Conservation (phyloP, 225 moss, liverwort and hornwort species). For the Bryoerythrophyllum caledonicum region DNA sequence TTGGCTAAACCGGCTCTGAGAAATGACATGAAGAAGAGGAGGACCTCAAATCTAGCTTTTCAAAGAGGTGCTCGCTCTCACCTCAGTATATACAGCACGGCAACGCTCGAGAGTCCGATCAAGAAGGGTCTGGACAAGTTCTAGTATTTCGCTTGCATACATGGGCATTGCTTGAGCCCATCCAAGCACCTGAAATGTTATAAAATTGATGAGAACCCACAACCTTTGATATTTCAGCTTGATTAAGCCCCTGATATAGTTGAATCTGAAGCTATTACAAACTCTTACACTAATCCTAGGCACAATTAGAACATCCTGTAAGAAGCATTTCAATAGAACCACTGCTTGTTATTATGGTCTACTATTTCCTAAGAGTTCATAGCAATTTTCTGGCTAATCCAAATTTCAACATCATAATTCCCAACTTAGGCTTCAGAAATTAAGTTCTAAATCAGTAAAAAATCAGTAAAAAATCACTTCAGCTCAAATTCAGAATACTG, state of each 20-base stretch:
- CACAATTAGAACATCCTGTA: neutral
- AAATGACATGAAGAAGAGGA: neutral
- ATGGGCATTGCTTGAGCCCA: slow-evolving; percentile 99
- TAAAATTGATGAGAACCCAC: slow-evolving; percentile 6
- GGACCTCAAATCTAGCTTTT: neutral
- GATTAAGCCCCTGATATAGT: neutral
- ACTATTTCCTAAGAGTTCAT: neutral
- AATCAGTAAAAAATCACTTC: neutral
- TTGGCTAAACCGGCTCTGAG: neutral
- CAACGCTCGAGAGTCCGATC: slow-evolving; percentile 94
- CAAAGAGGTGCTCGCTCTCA: slow-evolving; percentile 23
- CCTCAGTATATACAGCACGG: slow-evolving; percentile 88
- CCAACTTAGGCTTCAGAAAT: neutral
- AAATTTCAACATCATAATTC: neutral
- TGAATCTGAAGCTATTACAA: neutral
- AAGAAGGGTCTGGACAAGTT: slow-evolving; percentile 90
- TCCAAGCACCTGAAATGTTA: slow-evolving; percentile 69
- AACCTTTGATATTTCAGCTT: slow-evolving; percentile 1
- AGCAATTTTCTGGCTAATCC: no score
- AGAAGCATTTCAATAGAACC: neutral
- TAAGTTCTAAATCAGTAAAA: neutral
- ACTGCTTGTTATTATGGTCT: neutral
- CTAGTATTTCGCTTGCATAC: slow-evolving; percentile 91
- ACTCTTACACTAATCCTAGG: neutral
- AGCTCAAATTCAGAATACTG: neutral